A percentile compares a stretch with the other conserved stretches of the same genome.
Evolutionary conservation across 495 filamentous ascomycete genomes (phyloP).

Genomic region (Apodospora peruviana): DNA sequence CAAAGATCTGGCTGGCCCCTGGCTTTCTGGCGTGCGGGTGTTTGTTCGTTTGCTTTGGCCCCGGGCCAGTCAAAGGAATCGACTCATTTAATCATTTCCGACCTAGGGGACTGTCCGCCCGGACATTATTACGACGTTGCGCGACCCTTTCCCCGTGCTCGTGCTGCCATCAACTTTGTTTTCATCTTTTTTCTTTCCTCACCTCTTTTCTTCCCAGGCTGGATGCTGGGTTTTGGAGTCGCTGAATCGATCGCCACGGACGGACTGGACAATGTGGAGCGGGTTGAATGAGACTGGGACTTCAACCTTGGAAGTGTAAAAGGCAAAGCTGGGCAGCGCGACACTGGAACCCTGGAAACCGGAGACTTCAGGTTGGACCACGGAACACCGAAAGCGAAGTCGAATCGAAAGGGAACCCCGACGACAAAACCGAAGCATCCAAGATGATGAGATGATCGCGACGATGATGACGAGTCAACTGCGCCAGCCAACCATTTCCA

Average conservation of each 20-base stretch:
- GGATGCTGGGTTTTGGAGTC: neutral
- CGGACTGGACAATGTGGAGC: neutral
- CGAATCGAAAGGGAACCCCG: neutral
- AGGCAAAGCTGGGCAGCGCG: neutral
- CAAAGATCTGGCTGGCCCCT: neutral
- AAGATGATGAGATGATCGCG: slow-evolving; percentile 19
- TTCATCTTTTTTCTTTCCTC: neutral
- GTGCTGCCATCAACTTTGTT: too few relatives aligned
- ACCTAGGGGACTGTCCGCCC: neutral
- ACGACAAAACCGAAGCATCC: neutral
- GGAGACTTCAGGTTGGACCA: too few relatives aligned
- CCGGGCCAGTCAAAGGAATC: neutral
- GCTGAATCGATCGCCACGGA: neutral
- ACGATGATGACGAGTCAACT: slow-evolving; percentile 26
- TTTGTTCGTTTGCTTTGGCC: neutral
- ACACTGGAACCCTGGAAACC: too few relatives aligned
- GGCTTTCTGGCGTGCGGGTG: neutral
- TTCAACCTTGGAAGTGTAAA: neutral
- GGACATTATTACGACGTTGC: neutral
- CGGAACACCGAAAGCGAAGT: too few relatives aligned
- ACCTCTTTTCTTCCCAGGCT: neutral
- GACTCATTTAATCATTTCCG: neutral
- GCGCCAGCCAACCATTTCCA: slow-evolving; percentile 17
- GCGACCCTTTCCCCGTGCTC: neutral
- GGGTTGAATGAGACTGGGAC: neutral